Conservation (phyloP, 1,139 yeast genomes). For the Diutina mesorugosa region DNA sequence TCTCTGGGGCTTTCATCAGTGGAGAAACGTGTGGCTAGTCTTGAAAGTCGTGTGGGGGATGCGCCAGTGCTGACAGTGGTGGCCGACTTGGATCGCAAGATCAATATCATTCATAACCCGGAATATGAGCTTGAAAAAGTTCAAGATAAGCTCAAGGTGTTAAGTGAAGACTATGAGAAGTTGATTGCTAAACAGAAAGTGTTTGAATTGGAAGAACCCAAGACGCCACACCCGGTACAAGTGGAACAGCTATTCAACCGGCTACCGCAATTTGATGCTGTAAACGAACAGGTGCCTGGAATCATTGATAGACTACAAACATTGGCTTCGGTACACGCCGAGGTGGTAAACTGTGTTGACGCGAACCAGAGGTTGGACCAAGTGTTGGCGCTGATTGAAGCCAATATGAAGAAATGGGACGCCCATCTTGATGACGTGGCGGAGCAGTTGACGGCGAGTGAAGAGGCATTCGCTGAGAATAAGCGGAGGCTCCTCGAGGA, state of each 20-base stretch:
- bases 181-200: constrained; percentile 7
- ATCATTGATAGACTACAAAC: constrained; percentile 30
- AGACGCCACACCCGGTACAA: constrained; percentile 11
- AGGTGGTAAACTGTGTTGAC: constrained; percentile 16
- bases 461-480: constrained; percentile 3
- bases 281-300: constrained; percentile 24
- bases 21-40: constrained; percentile 13
- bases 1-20: constrained; percentile 8
- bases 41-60: constrained; percentile 15
- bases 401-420: constrained; percentile 30
- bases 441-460: constrained; percentile 5
- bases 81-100: constrained; percentile 21
- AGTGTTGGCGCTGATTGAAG: constrained; percentile 18
- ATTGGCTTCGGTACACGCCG: constrained; percentile 31
- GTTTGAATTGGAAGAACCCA: constrained; percentile 4
- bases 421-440: constrained; percentile 23
- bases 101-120: constrained; percentile 19
- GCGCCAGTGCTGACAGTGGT: constrained; percentile 14
- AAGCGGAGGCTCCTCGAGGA: neutral
- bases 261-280: constrained; percentile 22
- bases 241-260: constrained; percentile 24
- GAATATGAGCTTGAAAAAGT: constrained; percentile 8
- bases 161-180: constrained; percentile 10
- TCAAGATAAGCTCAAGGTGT: constrained; percentile 10
- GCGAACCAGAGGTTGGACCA: constrained; percentile 21